Percentiles rank a stretch among this genome's conserved stretches.
These are phyloP conservation scores for Gossypium schwendimanii DNA, from an alignment of 441 rosid genomes.

Conservation along the genomic window DNA sequence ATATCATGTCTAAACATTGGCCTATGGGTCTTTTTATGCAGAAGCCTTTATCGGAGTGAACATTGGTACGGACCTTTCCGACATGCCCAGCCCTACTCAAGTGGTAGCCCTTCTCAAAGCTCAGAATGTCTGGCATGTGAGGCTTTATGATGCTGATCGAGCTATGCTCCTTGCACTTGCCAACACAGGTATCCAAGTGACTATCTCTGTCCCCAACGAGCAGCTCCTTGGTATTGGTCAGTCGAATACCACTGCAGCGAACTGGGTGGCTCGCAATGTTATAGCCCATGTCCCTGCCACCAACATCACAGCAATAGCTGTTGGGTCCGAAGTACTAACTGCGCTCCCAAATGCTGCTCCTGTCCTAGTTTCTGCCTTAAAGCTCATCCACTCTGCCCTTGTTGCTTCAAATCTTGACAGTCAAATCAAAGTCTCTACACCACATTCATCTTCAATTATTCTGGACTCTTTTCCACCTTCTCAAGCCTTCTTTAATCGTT, in stretches of 20 bases:
- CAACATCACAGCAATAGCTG: constrained; percentile 74
- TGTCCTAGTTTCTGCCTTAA: constrained; percentile 68
- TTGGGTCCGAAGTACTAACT: constrained; percentile 79
- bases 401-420: constrained; percentile 78
- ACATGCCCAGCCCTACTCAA: constrained; percentile 84
- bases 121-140: constrained; percentile 66
- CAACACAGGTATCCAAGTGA: constrained; percentile 66
- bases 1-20: neutral
- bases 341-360: constrained; percentile 65
- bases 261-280: constrained; percentile 82
- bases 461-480: constrained; percentile 96
- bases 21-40: constrained; percentile 23
- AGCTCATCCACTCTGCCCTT: constrained; percentile 75
- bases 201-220: constrained; percentile 78
- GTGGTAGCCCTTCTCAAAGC: constrained; percentile 76
- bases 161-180: constrained; percentile 78
- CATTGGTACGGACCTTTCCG: constrained; percentile 75
- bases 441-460: constrained; percentile 75
- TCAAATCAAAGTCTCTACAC: constrained; percentile 80
- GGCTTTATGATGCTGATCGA: constrained; percentile 74
- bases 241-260: constrained; percentile 93
- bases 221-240: constrained; percentile 91
- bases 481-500: constrained; percentile 88
- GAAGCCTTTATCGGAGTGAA: constrained; percentile 83
- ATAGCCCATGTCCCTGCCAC: constrained; percentile 83